A percentile compares a stretch with the other conserved stretches of the same genome.
Conservation (phyloP, 768 basidiomycete genomes). For the Tricholoma flavovirens region DNA sequence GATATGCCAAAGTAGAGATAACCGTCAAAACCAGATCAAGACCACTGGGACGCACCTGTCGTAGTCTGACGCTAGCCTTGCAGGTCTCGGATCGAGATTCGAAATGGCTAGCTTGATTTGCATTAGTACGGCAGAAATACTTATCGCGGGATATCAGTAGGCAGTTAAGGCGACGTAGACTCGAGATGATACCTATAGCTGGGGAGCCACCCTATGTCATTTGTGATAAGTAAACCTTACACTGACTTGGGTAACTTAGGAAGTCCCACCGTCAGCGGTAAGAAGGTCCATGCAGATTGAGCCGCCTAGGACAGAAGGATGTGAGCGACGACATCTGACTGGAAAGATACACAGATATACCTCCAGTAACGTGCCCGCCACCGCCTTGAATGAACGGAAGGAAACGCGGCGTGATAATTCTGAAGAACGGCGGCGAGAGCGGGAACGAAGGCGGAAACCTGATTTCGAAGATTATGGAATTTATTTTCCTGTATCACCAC, state of each 20-base stretch:
- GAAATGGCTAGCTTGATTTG: constrained; percentile 70
- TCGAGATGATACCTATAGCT: constrained; percentile 45
- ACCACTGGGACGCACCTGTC: constrained; percentile 28
- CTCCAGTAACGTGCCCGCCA: constrained; percentile 64
- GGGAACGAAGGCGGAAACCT: constrained; percentile 64
- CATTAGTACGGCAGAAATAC: constrained; percentile 46
- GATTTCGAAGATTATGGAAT: constrained; percentile 69
- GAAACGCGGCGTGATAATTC: constrained; percentile 69
- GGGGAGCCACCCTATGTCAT: constrained; percentile 53
- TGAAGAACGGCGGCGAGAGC: constrained; percentile 68
- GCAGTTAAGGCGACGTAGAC: not conserved
- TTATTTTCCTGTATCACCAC: constrained; percentile 37
- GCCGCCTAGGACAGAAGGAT: constrained; percentile 37
- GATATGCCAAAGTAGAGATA: not conserved
- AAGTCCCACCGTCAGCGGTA: constrained; percentile 49
- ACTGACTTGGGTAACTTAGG: not conserved
- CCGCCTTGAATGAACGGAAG: constrained; percentile 66
- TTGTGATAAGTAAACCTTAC: not conserved
- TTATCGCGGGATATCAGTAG: constrained; percentile 9
- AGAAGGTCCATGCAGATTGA: constrained; percentile 74
- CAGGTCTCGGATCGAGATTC: constrained; percentile 58
- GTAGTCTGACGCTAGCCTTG: constrained; percentile 51
- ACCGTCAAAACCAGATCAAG: not conserved
- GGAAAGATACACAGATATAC: constrained; percentile 21
- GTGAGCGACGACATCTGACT: not conserved